These are phyloP conservation scores for Rhododendron mucronatum DNA, from an alignment of 148 eudicot genomes.

Conservation along the genomic window DNA sequence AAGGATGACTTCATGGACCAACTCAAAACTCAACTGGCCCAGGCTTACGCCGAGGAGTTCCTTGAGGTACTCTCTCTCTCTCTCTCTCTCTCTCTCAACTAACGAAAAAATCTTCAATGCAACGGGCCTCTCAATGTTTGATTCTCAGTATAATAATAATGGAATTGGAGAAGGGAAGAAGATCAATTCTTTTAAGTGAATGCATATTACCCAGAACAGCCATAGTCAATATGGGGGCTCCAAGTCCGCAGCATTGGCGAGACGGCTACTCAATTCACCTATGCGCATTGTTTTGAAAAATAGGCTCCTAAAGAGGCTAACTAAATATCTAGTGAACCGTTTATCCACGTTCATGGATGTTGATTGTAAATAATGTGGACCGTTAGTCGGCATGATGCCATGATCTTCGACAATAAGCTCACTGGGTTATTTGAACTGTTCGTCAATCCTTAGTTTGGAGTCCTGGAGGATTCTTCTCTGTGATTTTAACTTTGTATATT, in stretches of 20 bases:
- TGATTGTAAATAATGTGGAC: background rate
- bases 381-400: background rate
- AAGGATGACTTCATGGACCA: slow-evolving; percentile 48
- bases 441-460: background rate
- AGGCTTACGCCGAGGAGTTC: slow-evolving; percentile 74
- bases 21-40: slow-evolving; percentile 62
- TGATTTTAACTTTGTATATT: background rate
- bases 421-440: background rate
- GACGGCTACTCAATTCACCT: background rate
- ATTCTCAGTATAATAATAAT: background rate
- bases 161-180: background rate
- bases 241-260: background rate
- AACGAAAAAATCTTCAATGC: too few relatives aligned
- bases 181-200: background rate
- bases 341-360: background rate
- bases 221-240: background rate
- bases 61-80: slow-evolving; percentile 41
- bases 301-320: too few relatives aligned
- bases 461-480: background rate
- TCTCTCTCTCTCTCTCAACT: background rate
- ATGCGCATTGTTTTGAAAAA: background rate
- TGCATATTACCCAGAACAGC: background rate
- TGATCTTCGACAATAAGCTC: background rate
- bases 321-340: background rate
- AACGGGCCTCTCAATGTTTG: background rate